Evolutionary conservation across 108 stramenopile genomes (phyloP), one percentile per base, ranked within the genome.

Genomic region (Nitzschia sp.): DNA sequence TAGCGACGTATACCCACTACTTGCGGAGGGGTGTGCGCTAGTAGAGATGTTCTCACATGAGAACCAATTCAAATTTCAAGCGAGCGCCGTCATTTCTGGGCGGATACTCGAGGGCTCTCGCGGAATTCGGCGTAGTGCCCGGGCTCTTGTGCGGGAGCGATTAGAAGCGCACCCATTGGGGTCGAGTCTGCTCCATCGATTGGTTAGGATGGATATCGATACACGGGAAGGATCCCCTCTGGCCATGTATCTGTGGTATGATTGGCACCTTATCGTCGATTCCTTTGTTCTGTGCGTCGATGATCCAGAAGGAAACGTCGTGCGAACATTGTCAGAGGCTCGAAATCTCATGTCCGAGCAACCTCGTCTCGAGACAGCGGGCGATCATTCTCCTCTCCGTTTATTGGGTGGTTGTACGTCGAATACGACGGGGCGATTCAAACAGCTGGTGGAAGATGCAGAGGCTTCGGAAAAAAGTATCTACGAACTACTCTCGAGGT

Each of bases 361-460:
- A 52, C 56, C 56, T 29, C 32, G 57, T 27, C 31, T 80, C 29
- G 71, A 75, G 17, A 69, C 38, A 45, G 25, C 32, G 22, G 32
- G 29, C 59, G n/a, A 36, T 57, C 17, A 22, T 60, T 61, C 19
- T 35, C 50, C 38, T 15, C 13, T 31, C 3, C 3, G 60, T 4
- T 19, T n/a, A 9, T 6, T 47, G 13, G 4, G 27, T 2, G 3
- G 25, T 45, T 13, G 23, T 15, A 17, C 6, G 4, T 15, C 63
- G n/a, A 64, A 46, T 33, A n/a, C 9, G 48, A 22, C 9, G 19
- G 21, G 19, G 19, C 48, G 48, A 11, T 50, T 50, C 0, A 45
- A 74, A 25, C 13, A 52, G 32, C 41, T 84, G 35, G 73, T 89
- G 23, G 59, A 61, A n/a, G 76, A 81, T 54, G 90, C 74, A 19